Evolutionary conservation across 495 filamentous ascomycete genomes (phyloP).

Genomic region (Chaetomium cochliodes): DNA sequence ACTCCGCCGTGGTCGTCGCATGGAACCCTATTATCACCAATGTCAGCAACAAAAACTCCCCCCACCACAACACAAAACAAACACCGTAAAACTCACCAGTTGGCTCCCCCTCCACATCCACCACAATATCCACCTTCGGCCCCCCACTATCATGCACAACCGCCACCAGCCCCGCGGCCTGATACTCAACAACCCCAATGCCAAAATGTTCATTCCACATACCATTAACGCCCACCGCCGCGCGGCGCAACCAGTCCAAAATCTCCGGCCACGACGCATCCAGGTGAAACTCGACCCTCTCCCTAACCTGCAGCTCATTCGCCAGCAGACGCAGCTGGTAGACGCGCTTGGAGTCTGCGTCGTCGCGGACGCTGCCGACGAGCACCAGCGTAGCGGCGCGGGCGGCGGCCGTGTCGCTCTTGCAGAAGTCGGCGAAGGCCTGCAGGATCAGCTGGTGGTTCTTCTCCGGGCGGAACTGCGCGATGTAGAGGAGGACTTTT

Average conservation of each 20-base stretch:
- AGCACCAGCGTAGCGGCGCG: constrained; percentile 69
- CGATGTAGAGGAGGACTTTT: constrained; percentile 80
- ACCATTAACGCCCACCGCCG: constrained; percentile 84
- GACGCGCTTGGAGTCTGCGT: constrained; percentile 79
- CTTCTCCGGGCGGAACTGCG: constrained; percentile 96
- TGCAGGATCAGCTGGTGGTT: constrained; percentile 83
- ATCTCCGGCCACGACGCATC: constrained; percentile 88
- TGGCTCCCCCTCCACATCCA: constrained; percentile 68
- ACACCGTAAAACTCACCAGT: constrained; percentile 59
- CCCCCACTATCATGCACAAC: constrained; percentile 92
- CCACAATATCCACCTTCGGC: constrained; percentile 88
- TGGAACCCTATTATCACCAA: constrained; percentile 67
- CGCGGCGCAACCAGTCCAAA: constrained; percentile 67
- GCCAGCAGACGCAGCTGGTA: constrained; percentile 87
- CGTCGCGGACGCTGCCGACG: constrained; percentile 82
- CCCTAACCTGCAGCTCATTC: constrained; percentile 81
- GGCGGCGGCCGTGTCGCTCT: constrained; percentile 35
- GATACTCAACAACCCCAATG: constrained; percentile 97
- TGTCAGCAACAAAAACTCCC: constrained; percentile 22
- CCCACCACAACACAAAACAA: background rate
- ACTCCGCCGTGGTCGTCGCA: constrained; percentile 71
- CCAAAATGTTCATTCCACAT: constrained; percentile 99
- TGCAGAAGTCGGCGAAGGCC: constrained; percentile 71
- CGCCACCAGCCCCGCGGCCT: constrained; percentile 85
- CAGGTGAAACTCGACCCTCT: constrained; percentile 78